phyloP scores from a whole-genome alignment of 306 rosid genomes.

The Rubus parviflorus region DNA sequence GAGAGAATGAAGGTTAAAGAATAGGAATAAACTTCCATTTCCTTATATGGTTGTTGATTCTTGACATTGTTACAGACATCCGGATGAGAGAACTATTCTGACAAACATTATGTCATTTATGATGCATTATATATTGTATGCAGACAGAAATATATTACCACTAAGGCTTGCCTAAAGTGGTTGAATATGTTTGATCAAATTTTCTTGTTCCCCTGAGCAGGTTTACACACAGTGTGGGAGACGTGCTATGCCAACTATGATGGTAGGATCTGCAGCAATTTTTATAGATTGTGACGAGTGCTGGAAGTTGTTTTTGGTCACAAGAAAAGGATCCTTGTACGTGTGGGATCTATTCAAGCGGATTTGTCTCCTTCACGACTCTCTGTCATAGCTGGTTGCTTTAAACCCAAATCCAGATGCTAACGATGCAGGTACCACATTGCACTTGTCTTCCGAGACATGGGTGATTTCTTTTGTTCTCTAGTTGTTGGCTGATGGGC shows the following conservation, averaged over 20 bases:
- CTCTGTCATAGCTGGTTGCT: conserved; percentile 68
- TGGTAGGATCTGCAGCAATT: conserved; percentile 86
- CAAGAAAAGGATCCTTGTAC: conserved; percentile 79
- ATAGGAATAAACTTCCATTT: neutral
- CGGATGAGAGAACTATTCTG: neutral
- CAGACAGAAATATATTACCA: neutral
- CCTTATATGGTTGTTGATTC: neutral
- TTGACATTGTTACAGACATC: neutral
- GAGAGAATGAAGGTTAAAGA: no score
- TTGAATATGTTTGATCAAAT: neutral
- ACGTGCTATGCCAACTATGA: conserved; percentile 91
- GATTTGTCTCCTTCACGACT: conserved; percentile 79
- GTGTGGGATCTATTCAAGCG: conserved; percentile 81
- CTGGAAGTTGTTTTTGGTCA: conserved; percentile 88
- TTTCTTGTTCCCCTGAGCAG: conserved; percentile 38
- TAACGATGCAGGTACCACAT: conserved; percentile 64
- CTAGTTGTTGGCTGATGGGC: neutral
- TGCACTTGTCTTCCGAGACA: conserved; percentile 13
- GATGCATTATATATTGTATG: neutral
- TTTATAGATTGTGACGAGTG: conserved; percentile 86
- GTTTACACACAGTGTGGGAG: conserved; percentile 88
- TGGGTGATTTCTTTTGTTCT: neutral
- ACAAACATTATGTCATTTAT: neutral
- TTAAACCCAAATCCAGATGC: conserved; percentile 52
- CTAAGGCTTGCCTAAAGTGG: neutral